Base-by-base conservation (phyloP, 148 eudicot species). In the Hydrangea macrophylla region DNA sequence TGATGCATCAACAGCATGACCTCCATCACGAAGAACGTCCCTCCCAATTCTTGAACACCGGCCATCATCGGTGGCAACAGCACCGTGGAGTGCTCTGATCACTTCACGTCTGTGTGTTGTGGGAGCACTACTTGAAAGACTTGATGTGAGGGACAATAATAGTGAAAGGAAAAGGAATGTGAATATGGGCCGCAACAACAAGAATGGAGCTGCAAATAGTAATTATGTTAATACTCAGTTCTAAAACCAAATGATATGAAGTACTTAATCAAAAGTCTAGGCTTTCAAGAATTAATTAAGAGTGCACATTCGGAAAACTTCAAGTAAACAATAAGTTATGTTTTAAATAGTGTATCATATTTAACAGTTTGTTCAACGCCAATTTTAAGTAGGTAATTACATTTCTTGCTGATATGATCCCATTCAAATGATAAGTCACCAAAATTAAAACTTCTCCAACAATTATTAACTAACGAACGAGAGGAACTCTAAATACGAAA, bases 1-100 rank as follows among this genome's bases (percentile, higher is more conserved):
- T 4, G 76, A 32, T 15, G 79, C 82, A 67, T 79, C 82, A 24
- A 79, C 67, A 17, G 82, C 82, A 18, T 79, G 72, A 4, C 82
- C 82, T 55, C 78, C 75, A 35, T 74, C 73, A 1, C 67, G 68
- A 36, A 79, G 74, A 17, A 79, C 75, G 6, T 60, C 58, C 33
- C 63, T 65, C 3, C 82, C 82, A 7, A 79, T 70, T 42, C 32
- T 35, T 1, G 82, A 79, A 57, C 82, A 79, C 30, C 72, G 63
- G 5, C 75, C 79, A 51, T 79, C 75, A 58, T 79, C 82, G 1
- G 82, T 51, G 1, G 82, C 79, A 17, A 74, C 82, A 20, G 22
- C 77, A 37, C 73, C 80, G 45, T 50, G 54, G 28, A 9, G 51
- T 56, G 64, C 76, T 12, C 48, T 36, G 23, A 51, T 48, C 17